Percentiles rank a stretch among this genome's conserved stretches.
Evolutionary conservation across 2,329 filamentous ascomycete species (phyloP).

Genomic region (Ilyonectria sp.): DNA sequence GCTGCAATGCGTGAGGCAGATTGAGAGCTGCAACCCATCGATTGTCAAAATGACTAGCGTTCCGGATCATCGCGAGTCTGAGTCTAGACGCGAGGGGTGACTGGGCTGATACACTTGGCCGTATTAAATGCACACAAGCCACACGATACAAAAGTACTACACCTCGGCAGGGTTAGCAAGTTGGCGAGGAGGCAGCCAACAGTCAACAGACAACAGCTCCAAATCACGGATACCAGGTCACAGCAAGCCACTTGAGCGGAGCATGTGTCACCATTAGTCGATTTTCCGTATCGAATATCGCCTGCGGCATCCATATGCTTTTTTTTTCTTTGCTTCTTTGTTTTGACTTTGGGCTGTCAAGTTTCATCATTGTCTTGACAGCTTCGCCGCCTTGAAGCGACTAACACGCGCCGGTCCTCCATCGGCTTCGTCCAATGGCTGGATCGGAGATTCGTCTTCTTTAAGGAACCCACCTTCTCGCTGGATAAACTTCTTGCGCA

Average conservation of each 20-base stretch:
- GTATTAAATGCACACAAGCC: constrained; percentile 1
- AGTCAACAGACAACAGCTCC: constrained; percentile 29
- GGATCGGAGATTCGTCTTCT: constrained; percentile 77
- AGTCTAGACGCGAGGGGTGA: background rate
- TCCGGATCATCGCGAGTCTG: constrained; percentile 30
- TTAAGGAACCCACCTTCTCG: constrained; percentile 86
- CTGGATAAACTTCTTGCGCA: constrained; percentile 87
- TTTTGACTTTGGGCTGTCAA: constrained; percentile 31
- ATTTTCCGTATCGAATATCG: constrained; percentile 48
- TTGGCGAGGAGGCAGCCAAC: background rate
- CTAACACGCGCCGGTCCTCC: constrained; percentile 76
- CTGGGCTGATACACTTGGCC: background rate
- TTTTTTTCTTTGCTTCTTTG: constrained; percentile 5
- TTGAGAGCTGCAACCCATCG: constrained; percentile 66
- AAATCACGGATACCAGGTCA: constrained; percentile 42
- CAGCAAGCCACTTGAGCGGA: constrained; percentile 33
- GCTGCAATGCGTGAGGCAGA: constrained; percentile 68
- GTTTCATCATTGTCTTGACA: constrained; percentile 64
- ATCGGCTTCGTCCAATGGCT: constrained; percentile 78
- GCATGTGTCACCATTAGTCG: constrained; percentile 46
- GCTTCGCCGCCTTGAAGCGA: constrained; percentile 80
- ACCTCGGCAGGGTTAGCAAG: constrained; percentile 17
- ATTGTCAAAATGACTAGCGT: constrained; percentile 62
- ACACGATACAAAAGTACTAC: constrained; percentile 9
- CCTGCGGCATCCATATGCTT: constrained; percentile 31